Evolutionary conservation across 306 rosid genomes (phyloP), one percentile per base, ranked within the genome.

Genomic region (Pyrus communis): DNA sequence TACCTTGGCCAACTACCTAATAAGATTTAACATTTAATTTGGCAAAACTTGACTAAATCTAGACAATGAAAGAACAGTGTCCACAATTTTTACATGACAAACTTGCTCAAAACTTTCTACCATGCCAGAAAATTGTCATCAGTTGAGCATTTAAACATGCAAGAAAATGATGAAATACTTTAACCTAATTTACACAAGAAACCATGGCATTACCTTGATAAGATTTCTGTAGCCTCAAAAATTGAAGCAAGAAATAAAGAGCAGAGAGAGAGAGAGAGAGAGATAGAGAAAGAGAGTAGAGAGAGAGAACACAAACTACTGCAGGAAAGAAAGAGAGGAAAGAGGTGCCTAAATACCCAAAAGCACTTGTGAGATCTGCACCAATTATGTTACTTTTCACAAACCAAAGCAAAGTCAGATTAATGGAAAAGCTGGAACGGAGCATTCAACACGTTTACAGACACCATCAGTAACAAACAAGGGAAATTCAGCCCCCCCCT

Each of bases 391-490:
- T 49, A 70, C 81, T 78, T 81, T 40, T 40, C 64, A 42, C 77
- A 15, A 66, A 42, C 55, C 73, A 75, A 81, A 81, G 85, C 75
- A 67, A 81, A 60, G 85, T 70, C 85, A 70, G 82, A 78, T 42
- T 71, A 43, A 67, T 67, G 9, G 18, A 42, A 35, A 55, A 71
- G 67, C n/a, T 43, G 73, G 70, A 40, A 9, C 31, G 70, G 81
- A 42, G 58, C 63, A 21, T 79, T 85, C 64, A 75, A 78, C 81
- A 72, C 82, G 84, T 81, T 81, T 75, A 15, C 63, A 67, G 57
- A 76, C 70, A 21, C 52, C 31, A 23, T 78, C 69, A 61, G 83
- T 75, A 52, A 75, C 74, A 78, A 78, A 71, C 83, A 75, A 78
- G 78, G 81, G 70, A 79, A 78, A 42, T 63, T 9, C 22, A 59